Base-by-base conservation (phyloP, 768 basidiomycete genomes). In the Cystofilobasidium bisporidii region DNA sequence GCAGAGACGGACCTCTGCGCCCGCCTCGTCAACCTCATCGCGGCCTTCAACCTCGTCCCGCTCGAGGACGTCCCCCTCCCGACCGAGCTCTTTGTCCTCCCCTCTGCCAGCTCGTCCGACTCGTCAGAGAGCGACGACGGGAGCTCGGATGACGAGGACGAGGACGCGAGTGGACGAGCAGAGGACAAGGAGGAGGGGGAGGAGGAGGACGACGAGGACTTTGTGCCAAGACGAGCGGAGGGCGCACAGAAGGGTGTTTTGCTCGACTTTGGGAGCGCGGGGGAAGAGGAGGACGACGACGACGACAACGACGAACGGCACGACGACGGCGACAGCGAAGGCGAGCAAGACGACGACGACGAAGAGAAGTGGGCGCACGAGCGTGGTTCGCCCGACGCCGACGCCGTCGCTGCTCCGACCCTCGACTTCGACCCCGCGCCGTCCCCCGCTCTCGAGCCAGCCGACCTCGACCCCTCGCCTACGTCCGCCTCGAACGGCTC, bases 1-100 rank as follows among this genome's bases (percentile, higher is more conserved):
- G 89, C 85, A 9, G 92, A 96, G 77, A 90, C 87, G 10, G 88
- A 88, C 0, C 81, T 96, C 3, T 93, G 94, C 74, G 86, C 87
- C 41, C 87, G 92, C 72, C 94, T 94, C 80, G 82, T 92, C 65
- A 86, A 86, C 15, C 83, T 94, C 67, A 87, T 87, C 11, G 81
- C 82, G 69, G 84, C 84, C 74, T 93, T 87, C 78, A 85, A 87
- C 69, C 81, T 96, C 55, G 90, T 94, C 0, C 28, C 59, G 18
- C 87, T 88, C 0, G 73, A 82, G 28, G 89, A 90, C 65, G 3
- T 56, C 8, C 53, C 53, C 2, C 28, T 56, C 2, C 53, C 53
- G 53, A 32, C 53, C 10, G 53, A 56, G 11, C 8, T 15, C 12
- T 56, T 56, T 30, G 28, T 56, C 53, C 28, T 28, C 2, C 53